Evolutionary conservation across 176 grass and related monocot genomes (phyloP).

Genomic region (Cenchrus americanus): DNA sequence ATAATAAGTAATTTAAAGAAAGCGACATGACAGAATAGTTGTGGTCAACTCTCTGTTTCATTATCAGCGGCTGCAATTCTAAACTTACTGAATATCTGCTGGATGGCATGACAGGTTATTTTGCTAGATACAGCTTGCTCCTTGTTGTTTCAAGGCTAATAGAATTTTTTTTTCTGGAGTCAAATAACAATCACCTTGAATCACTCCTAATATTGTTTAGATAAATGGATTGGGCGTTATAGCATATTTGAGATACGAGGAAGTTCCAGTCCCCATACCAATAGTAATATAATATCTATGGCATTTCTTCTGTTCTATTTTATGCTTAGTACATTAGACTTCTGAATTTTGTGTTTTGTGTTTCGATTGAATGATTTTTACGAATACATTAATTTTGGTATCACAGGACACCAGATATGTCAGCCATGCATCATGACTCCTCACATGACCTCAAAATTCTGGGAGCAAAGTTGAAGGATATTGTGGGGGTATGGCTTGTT

Average conservation of each 20-base stretch:
- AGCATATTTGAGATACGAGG: slow-evolving; percentile 23
- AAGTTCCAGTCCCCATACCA: not conserved
- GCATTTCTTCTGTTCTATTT: not conserved
- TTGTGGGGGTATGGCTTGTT: slow-evolving; percentile 67
- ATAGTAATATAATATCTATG: not conserved
- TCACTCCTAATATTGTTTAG: not conserved
- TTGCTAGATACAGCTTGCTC: not conserved
- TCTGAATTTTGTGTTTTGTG: slow-evolving; percentile 34
- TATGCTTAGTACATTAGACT: slow-evolving; percentile 26
- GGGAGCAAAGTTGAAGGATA: slow-evolving; percentile 81
- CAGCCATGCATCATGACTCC: slow-evolving; percentile 91
- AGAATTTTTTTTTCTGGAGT: not conserved
- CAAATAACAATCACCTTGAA: not conserved
- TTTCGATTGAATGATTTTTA: not conserved
- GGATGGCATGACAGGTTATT: not conserved
- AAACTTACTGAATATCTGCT: slow-evolving; percentile 6
- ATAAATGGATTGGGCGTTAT: slow-evolving; percentile 7
- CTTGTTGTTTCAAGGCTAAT: not conserved
- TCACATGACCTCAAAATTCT: slow-evolving; percentile 81
- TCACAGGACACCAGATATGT: slow-evolving; percentile 88
- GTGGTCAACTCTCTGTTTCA: slow-evolving; percentile 5
- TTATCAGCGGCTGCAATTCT: not conserved
- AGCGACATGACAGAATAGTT: slow-evolving; percentile 2
- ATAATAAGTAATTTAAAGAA: slow-evolving; percentile 18
- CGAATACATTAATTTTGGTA: slow-evolving; percentile 13